Base-by-base conservation (phyloP, 352 stramenopile species). In the Globisporangium rhizosaccharum region DNA sequence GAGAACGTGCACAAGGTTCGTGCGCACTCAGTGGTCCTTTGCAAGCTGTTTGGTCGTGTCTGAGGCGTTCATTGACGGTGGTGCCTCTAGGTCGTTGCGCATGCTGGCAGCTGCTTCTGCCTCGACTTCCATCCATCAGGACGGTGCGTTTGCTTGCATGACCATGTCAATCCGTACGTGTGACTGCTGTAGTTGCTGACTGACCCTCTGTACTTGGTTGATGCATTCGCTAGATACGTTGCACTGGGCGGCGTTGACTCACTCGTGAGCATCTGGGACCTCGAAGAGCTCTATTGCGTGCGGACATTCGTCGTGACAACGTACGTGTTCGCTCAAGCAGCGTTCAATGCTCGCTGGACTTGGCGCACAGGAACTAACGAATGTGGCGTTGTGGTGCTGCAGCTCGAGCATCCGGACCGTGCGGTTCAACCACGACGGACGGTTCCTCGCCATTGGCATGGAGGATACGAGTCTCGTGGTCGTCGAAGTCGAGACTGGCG, bases 261-360 rank as follows among this genome's bases (percentile, higher is more conserved):
- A 44, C 72, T 94, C 41, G 81, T 92, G 59, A 92, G 82, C 54
- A 58, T 94, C 3, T 94, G 85, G 85, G 85, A 94, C 57, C 62
- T 94, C 20, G 77, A 94, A 59, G 83, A 94, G 57, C 77, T 94
- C 33, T 94, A 87, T 67, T 94, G 85, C 66, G 72, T 85, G 9
- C 84, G 86, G 53, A 94, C 85, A 10, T 92, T 91, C 47, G 73
- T 88, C 15, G 77, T 90, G 30, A 92, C 85, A 56, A 84, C 76
- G 82, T 92, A 77, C 44, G 23, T 58, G 11, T 14, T 26, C 23
- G 28, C 28, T 44, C 46, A 1, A 0, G 39, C 4, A 30, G 39
- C 1, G 23, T 44, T 15, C 12, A 2, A 0, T 11, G 12, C 25
- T 53, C 48, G 14, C 15, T 53, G 1, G 7, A 39, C 33, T 10